Evolutionary conservation across 495 filamentous ascomycete genomes (phyloP).

Genomic region (Aspergillus taichungensis): DNA sequence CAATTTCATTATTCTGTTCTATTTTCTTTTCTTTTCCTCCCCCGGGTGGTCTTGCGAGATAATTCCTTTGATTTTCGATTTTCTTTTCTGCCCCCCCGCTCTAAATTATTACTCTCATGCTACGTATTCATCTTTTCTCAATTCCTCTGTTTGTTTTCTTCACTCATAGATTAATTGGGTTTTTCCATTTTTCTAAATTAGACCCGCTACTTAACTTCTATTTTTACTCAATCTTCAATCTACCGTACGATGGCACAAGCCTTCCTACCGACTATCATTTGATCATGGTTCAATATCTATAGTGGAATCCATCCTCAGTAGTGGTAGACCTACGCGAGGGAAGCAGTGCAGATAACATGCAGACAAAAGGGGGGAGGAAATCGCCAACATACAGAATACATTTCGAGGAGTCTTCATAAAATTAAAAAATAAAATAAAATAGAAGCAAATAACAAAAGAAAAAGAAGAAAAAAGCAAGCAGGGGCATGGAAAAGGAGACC

Average conservation of each 20-base stretch:
- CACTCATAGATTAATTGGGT: no score
- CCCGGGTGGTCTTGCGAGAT: not conserved
- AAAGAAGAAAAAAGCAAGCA: conserved; percentile 12
- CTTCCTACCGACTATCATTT: no score
- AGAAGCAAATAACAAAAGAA: conserved; percentile 15
- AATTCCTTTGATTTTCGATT: not conserved
- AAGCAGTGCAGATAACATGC: not conserved
- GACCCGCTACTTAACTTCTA: no score
- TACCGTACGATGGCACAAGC: no score
- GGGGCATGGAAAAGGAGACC: conserved; percentile 9
- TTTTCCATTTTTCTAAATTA: no score
- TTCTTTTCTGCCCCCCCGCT: no score
- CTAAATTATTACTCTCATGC: no score
- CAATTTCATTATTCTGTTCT: conserved; percentile 3
- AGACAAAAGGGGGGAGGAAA: not conserved
- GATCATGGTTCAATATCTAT: not conserved
- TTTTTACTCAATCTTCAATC: no score
- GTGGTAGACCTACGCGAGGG: not conserved
- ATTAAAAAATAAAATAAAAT: conserved; percentile 8
- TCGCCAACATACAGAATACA: not conserved
- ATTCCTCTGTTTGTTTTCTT: no score
- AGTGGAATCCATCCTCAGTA: not conserved
- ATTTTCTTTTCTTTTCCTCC: conserved; percentile 2
- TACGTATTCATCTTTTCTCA: no score
- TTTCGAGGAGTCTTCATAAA: not conserved